Percentiles rank a stretch among this genome's conserved stretches.
phyloP scores from a whole-genome alignment of 2,329 filamentous ascomycete species.

The Pleoardoris graminearum region DNA sequence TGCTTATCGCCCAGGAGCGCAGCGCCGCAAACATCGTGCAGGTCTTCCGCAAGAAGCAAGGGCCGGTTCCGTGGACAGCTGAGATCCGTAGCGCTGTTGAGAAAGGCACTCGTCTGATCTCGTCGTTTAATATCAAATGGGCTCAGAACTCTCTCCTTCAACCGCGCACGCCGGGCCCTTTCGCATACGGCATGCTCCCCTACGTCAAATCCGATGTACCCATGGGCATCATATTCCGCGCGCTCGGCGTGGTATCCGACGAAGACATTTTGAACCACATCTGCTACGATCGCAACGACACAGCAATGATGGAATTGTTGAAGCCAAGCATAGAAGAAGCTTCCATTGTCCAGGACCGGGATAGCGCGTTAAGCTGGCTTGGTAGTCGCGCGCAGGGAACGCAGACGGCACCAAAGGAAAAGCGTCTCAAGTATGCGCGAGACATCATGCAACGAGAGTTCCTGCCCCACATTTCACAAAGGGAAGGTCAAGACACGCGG shows the following conservation, averaged over 20 bases:
- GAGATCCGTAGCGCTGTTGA: conserved; percentile 96
- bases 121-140: conserved; percentile 87
- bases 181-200: conserved; percentile 86
- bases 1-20: conserved; percentile 94
- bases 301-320: conserved; percentile 95
- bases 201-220: conserved; percentile 94
- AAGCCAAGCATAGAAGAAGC: conserved; percentile 97
- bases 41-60: conserved; percentile 98
- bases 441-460: conserved; percentile 98
- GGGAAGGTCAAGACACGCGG: conserved; percentile 88
- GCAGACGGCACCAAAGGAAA: conserved; percentile 74
- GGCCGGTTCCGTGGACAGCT: conserved; percentile 87
- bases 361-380: conserved; percentile 93
- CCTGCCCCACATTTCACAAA: conserved; percentile 93
- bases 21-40: conserved; percentile 98
- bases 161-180: conserved; percentile 81
- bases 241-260: conserved; percentile 92
- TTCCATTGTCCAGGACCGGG: conserved; percentile 92
- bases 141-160: conserved; percentile 80
- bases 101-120: conserved; percentile 93
- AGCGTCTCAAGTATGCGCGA: conserved; percentile 87
- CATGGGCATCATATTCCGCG: conserved; percentile 93
- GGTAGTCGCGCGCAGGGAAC: conserved; percentile 83
- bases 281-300: conserved; percentile 93
- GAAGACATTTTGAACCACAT: conserved; percentile 98